Conservation (phyloP, 768 basidiomycete genomes). For the Collybia sordida region DNA sequence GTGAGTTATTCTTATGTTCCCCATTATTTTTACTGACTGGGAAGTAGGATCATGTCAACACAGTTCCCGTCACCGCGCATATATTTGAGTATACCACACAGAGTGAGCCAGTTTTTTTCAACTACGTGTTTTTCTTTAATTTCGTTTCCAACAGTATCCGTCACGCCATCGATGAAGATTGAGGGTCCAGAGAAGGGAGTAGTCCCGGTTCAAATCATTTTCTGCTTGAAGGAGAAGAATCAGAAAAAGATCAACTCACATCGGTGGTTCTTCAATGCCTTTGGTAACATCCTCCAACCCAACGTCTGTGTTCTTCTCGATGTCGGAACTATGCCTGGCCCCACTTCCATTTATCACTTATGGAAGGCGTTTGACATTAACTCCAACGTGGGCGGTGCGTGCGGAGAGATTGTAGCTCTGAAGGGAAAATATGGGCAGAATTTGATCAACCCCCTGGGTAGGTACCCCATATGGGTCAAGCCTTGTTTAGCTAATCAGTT, state of each 20-base stretch:
- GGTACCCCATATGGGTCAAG: neutral
- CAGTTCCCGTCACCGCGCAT: slow-evolving; percentile 82
- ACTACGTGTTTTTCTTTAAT: neutral
- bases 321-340: slow-evolving; percentile 79
- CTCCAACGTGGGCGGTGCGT: slow-evolving; percentile 88
- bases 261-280: slow-evolving; percentile 94
- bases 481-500: slow-evolving; percentile 4
- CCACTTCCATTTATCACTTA: slow-evolving; percentile 86
- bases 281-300: slow-evolving; percentile 77
- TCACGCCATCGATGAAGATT: slow-evolving; percentile 79
- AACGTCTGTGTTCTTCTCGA: slow-evolving; percentile 93
- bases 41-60: slow-evolving; percentile 69
- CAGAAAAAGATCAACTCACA: slow-evolving; percentile 97
- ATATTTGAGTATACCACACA: slow-evolving; percentile 96
- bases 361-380: slow-evolving; percentile 97
- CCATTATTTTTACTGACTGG: neutral
- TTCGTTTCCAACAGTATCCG: slow-evolving; percentile 54
- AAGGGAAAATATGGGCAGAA: slow-evolving; percentile 83
- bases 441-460: slow-evolving; percentile 72
- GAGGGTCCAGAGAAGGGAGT: slow-evolving; percentile 77
- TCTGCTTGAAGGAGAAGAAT: slow-evolving; percentile 91
- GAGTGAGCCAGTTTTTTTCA: slow-evolving; percentile 45
- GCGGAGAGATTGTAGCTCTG: slow-evolving; percentile 92
- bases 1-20: slow-evolving; percentile 29
- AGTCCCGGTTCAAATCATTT: slow-evolving; percentile 90